phyloP scores from a whole-genome alignment of 225 moss, liverwort and hornwort species.

The Anthoceros angustus region DNA sequence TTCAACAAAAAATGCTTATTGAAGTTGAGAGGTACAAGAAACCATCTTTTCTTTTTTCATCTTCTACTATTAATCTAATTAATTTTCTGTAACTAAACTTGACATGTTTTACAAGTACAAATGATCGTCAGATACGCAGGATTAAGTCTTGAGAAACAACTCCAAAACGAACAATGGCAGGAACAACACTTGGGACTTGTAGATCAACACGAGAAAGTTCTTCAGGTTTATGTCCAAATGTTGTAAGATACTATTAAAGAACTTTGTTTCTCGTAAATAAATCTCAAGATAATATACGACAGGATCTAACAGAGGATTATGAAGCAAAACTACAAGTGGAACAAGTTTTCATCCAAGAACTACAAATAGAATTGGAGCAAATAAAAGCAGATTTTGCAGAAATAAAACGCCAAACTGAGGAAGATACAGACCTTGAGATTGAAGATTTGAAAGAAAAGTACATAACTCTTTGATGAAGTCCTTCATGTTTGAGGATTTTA shows the following conservation, averaged over 20 bases:
- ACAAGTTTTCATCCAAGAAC: conserved; percentile 28
- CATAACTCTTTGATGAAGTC: neutral
- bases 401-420: conserved; percentile 56
- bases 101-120: neutral
- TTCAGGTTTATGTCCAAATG: conserved; percentile 12
- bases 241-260: neutral
- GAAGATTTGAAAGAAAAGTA: conserved; percentile 59
- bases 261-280: neutral
- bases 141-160: conserved; percentile 31
- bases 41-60: neutral
- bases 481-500: neutral
- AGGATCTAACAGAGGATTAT: conserved; percentile 77
- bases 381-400: conserved; percentile 50
- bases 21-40: conserved; percentile 61
- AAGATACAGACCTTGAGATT: conserved; percentile 77
- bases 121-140: conserved; percentile 14
- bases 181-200: conserved; percentile 22
- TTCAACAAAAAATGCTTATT: conserved; percentile 61
- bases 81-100: neutral
- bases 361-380: conserved; percentile 50
- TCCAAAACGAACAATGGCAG: conserved; percentile 39
- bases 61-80: neutral
- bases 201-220: conserved; percentile 26
- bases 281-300: conserved; percentile 10
- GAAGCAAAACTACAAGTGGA: conserved; percentile 68